Percentiles rank a stretch among this genome's conserved stretches.
phyloP scores from a whole-genome alignment of 1,139 yeast species.

The Candida freyschussii region DNA sequence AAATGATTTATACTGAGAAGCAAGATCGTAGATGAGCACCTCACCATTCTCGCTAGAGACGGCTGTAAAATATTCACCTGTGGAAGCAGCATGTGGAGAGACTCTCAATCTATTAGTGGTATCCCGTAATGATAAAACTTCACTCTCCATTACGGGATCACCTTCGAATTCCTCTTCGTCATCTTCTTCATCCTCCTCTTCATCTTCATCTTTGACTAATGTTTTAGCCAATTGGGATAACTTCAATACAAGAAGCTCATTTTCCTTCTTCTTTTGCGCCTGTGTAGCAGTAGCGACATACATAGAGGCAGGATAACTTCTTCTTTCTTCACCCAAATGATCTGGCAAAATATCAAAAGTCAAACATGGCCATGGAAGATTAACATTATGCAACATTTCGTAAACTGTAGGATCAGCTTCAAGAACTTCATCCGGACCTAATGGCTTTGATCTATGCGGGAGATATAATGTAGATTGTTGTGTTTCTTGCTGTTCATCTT shows the following conservation, averaged over 20 bases:
- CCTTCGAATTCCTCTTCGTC: constrained; percentile 64
- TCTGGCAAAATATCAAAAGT: constrained; percentile 90
- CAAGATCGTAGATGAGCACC: constrained; percentile 75
- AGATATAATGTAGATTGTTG: constrained; percentile 51
- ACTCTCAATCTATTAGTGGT: constrained; percentile 90
- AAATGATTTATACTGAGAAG: constrained; percentile 76
- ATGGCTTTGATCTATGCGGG: constrained; percentile 83
- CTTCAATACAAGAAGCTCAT: constrained; percentile 81
- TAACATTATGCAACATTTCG: constrained; percentile 92
- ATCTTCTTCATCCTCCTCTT: constrained; percentile 64
- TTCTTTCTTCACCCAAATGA: constrained; percentile 78
- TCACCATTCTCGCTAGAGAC: constrained; percentile 90
- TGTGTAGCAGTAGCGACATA: constrained; percentile 92
- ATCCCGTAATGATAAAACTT: constrained; percentile 65
- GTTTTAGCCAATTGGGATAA: constrained; percentile 81
- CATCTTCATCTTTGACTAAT: constrained; percentile 70
- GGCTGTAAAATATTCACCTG: constrained; percentile 84
- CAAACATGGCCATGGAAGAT: constrained; percentile 95
- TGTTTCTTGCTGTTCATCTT: constrained; percentile 31
- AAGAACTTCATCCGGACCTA: constrained; percentile 92
- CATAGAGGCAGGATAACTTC: constrained; percentile 83
- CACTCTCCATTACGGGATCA: constrained; percentile 87
- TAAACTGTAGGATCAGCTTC: constrained; percentile 97
- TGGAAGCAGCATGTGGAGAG: constrained; percentile 69
- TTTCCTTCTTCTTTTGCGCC: constrained; percentile 81